Base-by-base conservation (phyloP, 306 rosid species). In the Amphicarpaea edgeworthii region DNA sequence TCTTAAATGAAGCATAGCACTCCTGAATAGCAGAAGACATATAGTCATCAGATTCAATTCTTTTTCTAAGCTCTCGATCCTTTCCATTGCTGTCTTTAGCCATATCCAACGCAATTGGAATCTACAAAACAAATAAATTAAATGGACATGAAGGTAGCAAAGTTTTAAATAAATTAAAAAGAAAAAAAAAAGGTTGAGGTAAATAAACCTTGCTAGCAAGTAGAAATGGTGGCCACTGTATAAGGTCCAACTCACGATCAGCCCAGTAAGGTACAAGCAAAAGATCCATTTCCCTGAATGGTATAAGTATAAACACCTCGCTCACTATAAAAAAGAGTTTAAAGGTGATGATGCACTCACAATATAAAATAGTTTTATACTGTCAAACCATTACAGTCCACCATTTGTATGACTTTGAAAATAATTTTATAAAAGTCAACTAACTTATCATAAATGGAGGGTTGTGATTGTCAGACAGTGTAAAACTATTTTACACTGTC, bases 181-280 rank as follows among this genome's bases (percentile, higher is more conserved):
- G 28, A 16, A 68, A 24, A 41, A 5, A 5, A 37, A 16, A 68
- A 24, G 5, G 5, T 11, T 26, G 24, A 70, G 9, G 59, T 8
- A 80, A 75, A 79, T 75, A 77, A 80, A 95, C 98, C 97, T 90
- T 95, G 94, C 98, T 95, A 43, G 98, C 98, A 75, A 95, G 98
- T 66, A 95, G 86, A 89, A 95, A 95, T 9, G 97, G 98, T 68
- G 98, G 98, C 98, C 98, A 95, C 67, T 90, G 98, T 68, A 83
- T 87, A 71, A 91, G 86, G 62, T 87, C 96, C 87, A 94, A 70
- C 74, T 90, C 92, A 50, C 90, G 94, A 84, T 95, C 96, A 20
- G 97, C 98, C 95, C 97, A 92, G 75, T 95, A 95, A 30, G 98
- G 98, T 68, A 95, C 98, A 76, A 95, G 97, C 90, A 95, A 85